A percentile compares a stretch with the other conserved stretches of the same genome.
Evolutionary conservation across 805 yeast species (phyloP).

Genomic region (Candida pseudofarinosa): DNA sequence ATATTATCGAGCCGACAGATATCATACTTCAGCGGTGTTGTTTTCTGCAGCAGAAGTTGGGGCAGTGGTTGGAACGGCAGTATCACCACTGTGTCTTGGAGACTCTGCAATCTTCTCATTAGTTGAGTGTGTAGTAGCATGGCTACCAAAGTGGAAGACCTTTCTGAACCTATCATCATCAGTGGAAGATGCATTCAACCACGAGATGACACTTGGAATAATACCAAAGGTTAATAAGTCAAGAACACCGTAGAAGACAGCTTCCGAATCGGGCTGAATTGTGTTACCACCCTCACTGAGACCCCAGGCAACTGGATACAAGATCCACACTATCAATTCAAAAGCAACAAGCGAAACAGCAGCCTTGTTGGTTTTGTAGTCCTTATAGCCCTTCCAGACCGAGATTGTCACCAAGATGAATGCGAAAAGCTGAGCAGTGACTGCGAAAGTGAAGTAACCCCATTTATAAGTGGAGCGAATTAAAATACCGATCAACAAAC

Average conservation of each 20-base stretch:
- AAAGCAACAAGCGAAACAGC: conserved; percentile 19
- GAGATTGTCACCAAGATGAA: conserved; percentile 24
- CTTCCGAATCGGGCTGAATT: conserved; percentile 55
- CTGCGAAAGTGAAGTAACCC: conserved; percentile 63
- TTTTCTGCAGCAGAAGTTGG: background rate
- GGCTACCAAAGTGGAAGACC: conserved; percentile 8
- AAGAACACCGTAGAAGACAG: conserved; percentile 56
- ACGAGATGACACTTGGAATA: conserved; percentile 36
- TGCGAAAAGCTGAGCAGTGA: conserved; percentile 38
- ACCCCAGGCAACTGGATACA: conserved; percentile 50
- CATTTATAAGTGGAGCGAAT: conserved; percentile 57
- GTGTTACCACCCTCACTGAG: conserved; percentile 61
- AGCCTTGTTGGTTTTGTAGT: conserved; percentile 6
- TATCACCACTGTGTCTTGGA: conserved; percentile 45
- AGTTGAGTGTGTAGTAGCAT: conserved; percentile 2
- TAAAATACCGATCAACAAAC: conserved; percentile 53
- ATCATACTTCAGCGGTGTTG: background rate
- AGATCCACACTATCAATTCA: conserved; percentile 42
- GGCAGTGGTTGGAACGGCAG: conserved; percentile 26
- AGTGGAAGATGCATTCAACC: conserved; percentile 18
- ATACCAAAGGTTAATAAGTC: conserved; percentile 45
- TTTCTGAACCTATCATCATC: conserved; percentile 27
- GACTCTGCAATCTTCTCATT: conserved; percentile 23
- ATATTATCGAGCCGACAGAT: no score
- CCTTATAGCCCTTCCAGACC: conserved; percentile 4